Percentiles rank a stretch among this genome's conserved stretches.
Conservation (phyloP, 2,329 filamentous ascomycete genomes). For the Cladobotryum protrusum region DNA sequence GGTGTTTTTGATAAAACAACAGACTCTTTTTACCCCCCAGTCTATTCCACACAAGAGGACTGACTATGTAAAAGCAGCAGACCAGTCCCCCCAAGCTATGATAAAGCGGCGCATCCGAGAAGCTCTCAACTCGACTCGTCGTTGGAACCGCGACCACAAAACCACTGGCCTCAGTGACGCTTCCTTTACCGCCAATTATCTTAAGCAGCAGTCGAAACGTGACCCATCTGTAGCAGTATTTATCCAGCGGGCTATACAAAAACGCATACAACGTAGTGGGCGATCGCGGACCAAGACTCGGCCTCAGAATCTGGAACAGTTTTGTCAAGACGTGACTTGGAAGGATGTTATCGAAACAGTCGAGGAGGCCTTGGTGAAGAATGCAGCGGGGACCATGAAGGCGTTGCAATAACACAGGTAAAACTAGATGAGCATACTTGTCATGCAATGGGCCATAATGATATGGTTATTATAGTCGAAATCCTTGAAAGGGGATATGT, state of each 20-base stretch:
- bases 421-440: too few species aligned
- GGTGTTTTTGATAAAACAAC: too few species aligned
- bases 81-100: neutral
- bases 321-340: conserved; percentile 28
- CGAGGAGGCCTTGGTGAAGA: conserved; percentile 23
- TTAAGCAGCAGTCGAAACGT: conserved; percentile 31
- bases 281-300: conserved; percentile 6
- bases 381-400: conserved; percentile 16
- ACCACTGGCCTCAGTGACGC: conserved; percentile 24
- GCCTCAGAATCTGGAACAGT: conserved; percentile 26
- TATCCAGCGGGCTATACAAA: conserved; percentile 27
- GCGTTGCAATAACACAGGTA: conserved; percentile 10
- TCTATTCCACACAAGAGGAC: neutral
- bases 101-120: conserved; percentile 27
- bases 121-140: conserved; percentile 30
- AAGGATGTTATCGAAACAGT: conserved; percentile 28
- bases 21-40: neutral
- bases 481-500: too few species aligned
- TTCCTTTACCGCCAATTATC: conserved; percentile 26
- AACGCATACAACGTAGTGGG: conserved; percentile 15
- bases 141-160: conserved; percentile 35
- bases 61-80: neutral
- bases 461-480: too few species aligned
- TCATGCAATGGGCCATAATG: too few species aligned
- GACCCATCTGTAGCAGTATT: conserved; percentile 28